phyloP scores from a whole-genome alignment of 2,329 filamentous ascomycete genomes.

The Sarocladium kiliense region DNA sequence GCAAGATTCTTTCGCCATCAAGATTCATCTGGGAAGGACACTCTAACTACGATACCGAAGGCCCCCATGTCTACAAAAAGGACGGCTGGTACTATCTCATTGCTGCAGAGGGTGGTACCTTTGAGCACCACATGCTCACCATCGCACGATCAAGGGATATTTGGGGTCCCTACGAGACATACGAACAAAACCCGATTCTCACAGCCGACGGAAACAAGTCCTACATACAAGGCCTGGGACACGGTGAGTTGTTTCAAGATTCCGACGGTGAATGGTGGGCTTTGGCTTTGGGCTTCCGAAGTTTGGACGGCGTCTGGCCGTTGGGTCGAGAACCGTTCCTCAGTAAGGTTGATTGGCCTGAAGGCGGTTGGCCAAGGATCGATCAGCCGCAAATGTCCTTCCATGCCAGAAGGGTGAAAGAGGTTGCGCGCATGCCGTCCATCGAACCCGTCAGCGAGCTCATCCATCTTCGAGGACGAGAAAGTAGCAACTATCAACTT shows the following conservation, averaged over 20 bases:
- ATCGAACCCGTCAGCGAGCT: conserved; percentile 1
- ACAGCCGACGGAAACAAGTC: conserved; percentile 18
- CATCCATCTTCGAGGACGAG: conserved; percentile 7
- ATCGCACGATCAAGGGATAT: conserved; percentile 17
- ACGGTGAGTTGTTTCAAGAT: conserved; percentile 21
- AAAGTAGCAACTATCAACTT: conserved; percentile 5
- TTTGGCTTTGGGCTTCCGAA: conserved; percentile 20
- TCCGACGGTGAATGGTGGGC: conserved; percentile 15
- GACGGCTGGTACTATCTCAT: conserved; percentile 37
- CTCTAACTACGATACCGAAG: conserved; percentile 19
- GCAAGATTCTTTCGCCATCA: conserved; percentile 15
- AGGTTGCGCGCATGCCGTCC: background rate
- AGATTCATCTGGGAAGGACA: conserved; percentile 15
- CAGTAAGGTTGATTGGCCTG: conserved; percentile 20
- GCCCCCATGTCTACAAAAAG: conserved; percentile 37
- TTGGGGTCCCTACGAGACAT: conserved; percentile 25
- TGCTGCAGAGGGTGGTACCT: conserved; percentile 37
- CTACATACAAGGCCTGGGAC: conserved; percentile 19
- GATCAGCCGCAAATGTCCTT: conserved; percentile 1
- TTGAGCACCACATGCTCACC: conserved; percentile 20
- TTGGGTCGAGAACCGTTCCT: conserved; percentile 41
- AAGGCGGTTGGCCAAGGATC: conserved; percentile 7
- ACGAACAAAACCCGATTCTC: conserved; percentile 26
- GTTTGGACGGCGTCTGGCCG: conserved; percentile 20
- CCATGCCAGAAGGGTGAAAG: background rate